Percentiles rank a stretch among this genome's conserved stretches.
Conservation (phyloP, 1,284 basidiomycete genomes). For the Ceratobasidium sp. region DNA sequence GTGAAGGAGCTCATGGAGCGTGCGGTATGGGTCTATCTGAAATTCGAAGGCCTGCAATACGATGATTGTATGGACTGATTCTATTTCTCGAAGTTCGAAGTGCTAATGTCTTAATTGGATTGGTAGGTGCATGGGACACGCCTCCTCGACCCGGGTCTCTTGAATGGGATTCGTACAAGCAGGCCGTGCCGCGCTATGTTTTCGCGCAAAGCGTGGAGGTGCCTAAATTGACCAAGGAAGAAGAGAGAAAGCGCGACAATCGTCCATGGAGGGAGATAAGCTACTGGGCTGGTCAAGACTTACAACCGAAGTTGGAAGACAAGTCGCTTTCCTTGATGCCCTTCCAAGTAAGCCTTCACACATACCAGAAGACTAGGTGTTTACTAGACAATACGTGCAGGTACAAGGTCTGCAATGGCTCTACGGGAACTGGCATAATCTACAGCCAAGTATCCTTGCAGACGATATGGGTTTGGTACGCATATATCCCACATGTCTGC, state of each 20-base stretch:
- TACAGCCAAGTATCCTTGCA: slow-evolving; percentile 91
- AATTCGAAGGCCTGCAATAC: slow-evolving; percentile 91
- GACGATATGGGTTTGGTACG: slow-evolving; percentile 95
- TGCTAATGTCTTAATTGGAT: slow-evolving; percentile 8
- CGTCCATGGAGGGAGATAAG: slow-evolving; percentile 62
- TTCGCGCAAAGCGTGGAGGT: slow-evolving; percentile 71
- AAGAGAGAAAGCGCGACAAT: slow-evolving; percentile 58
- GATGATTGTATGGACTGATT: slow-evolving; percentile 72
- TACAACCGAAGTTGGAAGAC: slow-evolving; percentile 59
- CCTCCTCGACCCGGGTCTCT: slow-evolving; percentile 71
- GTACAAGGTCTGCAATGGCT: slow-evolving; percentile 95
- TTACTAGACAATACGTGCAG: slow-evolving; percentile 55
- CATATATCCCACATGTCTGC: slow-evolving; percentile 34
- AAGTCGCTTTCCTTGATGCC: slow-evolving; percentile 76
- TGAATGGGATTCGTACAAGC: slow-evolving; percentile 71
- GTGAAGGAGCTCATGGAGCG: slow-evolving; percentile 65
- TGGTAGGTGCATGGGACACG: slow-evolving; percentile 87
- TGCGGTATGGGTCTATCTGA: slow-evolving; percentile 78
- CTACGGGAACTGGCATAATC: slow-evolving; percentile 86
- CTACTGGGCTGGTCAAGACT: slow-evolving; percentile 61
- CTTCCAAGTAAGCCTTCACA: slow-evolving; percentile 71
- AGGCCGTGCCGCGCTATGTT: slow-evolving; percentile 74
- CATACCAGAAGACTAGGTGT: not conserved
- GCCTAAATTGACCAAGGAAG: slow-evolving; percentile 58
- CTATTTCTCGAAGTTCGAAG: slow-evolving; percentile 27